phyloP scores from a whole-genome alignment of 2,329 filamentous ascomycete genomes.

The Thermomyces lanuginosus region DNA sequence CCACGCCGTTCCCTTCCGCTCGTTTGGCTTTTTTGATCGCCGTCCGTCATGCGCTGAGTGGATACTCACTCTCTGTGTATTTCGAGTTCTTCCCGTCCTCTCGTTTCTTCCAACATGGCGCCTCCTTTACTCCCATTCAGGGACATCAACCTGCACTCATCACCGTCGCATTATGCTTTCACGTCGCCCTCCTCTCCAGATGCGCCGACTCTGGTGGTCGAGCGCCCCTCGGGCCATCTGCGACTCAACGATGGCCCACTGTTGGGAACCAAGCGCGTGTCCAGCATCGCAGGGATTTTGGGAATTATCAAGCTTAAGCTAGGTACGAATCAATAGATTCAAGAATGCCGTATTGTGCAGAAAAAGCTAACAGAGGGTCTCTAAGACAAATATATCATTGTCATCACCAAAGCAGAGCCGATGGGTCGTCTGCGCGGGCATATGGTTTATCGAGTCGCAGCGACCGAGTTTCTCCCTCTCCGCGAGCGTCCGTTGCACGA shows the following conservation, averaged over 20 bases:
- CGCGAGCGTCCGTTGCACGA: conserved; percentile 85
- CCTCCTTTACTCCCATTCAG: conserved; percentile 52
- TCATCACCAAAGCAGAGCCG: conserved; percentile 85
- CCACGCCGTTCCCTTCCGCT: too few relatives aligned
- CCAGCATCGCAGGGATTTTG: conserved; percentile 86
- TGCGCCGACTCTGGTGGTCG: conserved; percentile 72
- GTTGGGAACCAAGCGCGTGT: conserved; percentile 64
- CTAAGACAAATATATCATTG: conserved; percentile 85
- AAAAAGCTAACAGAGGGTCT: conserved; percentile 7
- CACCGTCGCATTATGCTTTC: conserved; percentile 85
- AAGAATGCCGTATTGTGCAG: background rate
- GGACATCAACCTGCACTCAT: conserved; percentile 93
- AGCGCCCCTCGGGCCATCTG: conserved; percentile 81
- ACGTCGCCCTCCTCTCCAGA: conserved; percentile 86
- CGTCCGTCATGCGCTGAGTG: conserved; percentile 1
- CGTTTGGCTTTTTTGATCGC: too few relatives aligned
- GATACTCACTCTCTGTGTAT: background rate
- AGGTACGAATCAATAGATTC: conserved; percentile 54
- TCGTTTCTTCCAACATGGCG: too few relatives aligned
- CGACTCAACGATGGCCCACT: conserved; percentile 66
- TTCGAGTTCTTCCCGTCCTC: too few relatives aligned
- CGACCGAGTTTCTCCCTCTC: conserved; percentile 84
- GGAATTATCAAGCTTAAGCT: conserved; percentile 86
- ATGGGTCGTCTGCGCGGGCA: conserved; percentile 87
- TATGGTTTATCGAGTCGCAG: conserved; percentile 83